phyloP scores from a whole-genome alignment of 176 grass and related monocot species.

The Stipa capillata region DNA sequence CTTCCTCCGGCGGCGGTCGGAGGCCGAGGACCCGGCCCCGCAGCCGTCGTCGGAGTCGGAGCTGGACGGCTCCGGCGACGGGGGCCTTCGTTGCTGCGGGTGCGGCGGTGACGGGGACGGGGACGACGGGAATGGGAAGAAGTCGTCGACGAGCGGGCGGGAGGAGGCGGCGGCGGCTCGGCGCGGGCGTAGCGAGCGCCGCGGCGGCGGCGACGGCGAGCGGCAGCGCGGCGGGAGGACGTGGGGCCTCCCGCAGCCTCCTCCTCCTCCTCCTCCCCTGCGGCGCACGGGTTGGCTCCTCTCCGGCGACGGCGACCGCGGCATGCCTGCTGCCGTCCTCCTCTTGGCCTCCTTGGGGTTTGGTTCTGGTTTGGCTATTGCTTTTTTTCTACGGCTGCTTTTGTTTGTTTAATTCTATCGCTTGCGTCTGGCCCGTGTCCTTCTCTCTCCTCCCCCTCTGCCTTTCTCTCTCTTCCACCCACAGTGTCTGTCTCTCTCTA shows the following conservation, averaged over 20 bases:
- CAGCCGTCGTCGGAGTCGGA: constrained; percentile 41
- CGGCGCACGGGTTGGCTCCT: constrained; percentile 31
- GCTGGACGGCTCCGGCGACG: constrained; percentile 46
- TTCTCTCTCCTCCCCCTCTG: constrained; percentile 26
- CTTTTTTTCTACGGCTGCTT: constrained; percentile 37
- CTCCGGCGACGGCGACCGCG: constrained; percentile 55
- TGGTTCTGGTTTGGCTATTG: constrained; percentile 19
- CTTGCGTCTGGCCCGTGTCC: constrained; percentile 29
- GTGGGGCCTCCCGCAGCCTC: too few relatives aligned
- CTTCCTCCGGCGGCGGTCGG: constrained; percentile 49
- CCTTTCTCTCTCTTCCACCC: constrained; percentile 22
- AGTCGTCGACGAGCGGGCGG: constrained; percentile 21
- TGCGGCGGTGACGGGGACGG: constrained; percentile 30
- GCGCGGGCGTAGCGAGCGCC: constrained; percentile 33
- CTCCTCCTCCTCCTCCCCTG: background rate
- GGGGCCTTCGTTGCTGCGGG: constrained; percentile 24
- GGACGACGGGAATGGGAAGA: constrained; percentile 38
- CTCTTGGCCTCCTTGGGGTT: constrained; percentile 46
- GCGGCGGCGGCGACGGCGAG: constrained; percentile 41
- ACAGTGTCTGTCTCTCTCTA: constrained; percentile 16
- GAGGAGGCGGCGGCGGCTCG: constrained; percentile 35
- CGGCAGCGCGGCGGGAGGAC: constrained; percentile 5
- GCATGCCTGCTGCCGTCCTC: constrained; percentile 56
- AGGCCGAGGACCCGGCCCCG: constrained; percentile 28
- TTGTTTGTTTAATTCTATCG: constrained; percentile 40